phyloP scores from a whole-genome alignment of 805 yeast genomes.

The Isabelozyma rhagii region DNA sequence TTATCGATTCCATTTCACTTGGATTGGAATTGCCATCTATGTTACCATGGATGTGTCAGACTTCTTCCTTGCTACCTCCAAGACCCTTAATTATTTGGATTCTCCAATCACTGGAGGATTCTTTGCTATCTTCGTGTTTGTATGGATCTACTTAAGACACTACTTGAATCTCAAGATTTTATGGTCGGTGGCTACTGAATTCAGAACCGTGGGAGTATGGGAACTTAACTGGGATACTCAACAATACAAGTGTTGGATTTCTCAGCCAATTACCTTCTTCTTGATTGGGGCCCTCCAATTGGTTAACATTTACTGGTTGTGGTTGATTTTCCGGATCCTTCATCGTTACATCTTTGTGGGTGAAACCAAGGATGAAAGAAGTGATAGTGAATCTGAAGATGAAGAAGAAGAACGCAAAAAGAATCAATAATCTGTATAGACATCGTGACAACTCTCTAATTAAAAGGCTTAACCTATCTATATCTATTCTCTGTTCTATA shows the following conservation, averaged over 20 bases:
- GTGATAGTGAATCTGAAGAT: conserved; percentile 73
- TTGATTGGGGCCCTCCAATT: conserved; percentile 78
- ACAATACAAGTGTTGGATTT: conserved; percentile 95
- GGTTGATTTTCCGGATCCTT: conserved; percentile 73
- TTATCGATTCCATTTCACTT: conserved; percentile 91
- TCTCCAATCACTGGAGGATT: conserved; percentile 60
- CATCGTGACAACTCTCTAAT: neutral
- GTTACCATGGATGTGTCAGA: conserved; percentile 97
- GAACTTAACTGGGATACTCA: conserved; percentile 81
- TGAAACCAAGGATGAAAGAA: conserved; percentile 74
- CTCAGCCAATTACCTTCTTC: conserved; percentile 83
- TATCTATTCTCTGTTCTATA: neutral
- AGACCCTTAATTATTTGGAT: conserved; percentile 82
- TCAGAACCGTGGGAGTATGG: conserved; percentile 79
- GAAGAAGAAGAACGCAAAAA: conserved; percentile 19
- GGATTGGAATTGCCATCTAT: conserved; percentile 90
- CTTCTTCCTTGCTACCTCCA: conserved; percentile 78
- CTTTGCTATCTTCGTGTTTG: conserved; percentile 61
- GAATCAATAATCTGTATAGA: conserved; percentile 5
- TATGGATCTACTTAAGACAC: conserved; percentile 91
- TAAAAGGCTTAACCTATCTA: neutral
- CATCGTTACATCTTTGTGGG: conserved; percentile 62
- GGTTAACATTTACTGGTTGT: conserved; percentile 86
- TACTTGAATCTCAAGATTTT: conserved; percentile 75
- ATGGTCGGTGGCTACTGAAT: conserved; percentile 84